A percentile compares a stretch with the other conserved stretches of the same genome.
Evolutionary conservation across 768 basidiomycete species (phyloP).

Genomic region (Russula foetens): DNA sequence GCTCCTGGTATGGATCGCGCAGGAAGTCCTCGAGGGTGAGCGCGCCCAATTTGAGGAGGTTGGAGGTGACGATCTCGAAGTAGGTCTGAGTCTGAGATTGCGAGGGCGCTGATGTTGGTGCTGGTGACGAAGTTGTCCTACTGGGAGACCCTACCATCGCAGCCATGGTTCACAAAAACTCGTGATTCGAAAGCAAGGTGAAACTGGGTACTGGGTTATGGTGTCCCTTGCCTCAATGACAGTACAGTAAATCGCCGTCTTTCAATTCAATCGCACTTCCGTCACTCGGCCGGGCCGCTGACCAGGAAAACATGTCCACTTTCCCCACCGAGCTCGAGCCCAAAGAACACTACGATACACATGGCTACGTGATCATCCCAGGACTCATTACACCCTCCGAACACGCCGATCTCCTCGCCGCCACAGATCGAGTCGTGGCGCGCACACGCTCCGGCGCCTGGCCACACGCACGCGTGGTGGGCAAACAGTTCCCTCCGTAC

Average conservation of each 20-base stretch:
- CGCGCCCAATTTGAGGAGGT: slow-evolving; percentile 15
- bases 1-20: slow-evolving; percentile 13
- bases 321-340: background rate
- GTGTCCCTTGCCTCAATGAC: no score
- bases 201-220: no score
- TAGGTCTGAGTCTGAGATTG: background rate
- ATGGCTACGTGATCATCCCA: slow-evolving; percentile 60
- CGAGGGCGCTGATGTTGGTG: background rate
- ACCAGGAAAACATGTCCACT: no score
- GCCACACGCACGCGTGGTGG: slow-evolving; percentile 64
- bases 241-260: no score
- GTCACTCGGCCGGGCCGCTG: no score
- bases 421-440: no score
- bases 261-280: no score
- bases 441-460: slow-evolving; percentile 54
- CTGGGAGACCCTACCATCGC: background rate
- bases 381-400: slow-evolving; percentile 40
- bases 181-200: no score
- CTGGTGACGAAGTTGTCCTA: background rate
- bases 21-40: slow-evolving; percentile 12
- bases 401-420: slow-evolving; percentile 32
- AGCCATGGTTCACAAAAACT: background rate
- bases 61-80: slow-evolving; percentile 10
- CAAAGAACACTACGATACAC: slow-evolving; percentile 46
- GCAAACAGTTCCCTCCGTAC: slow-evolving; percentile 73